Percentiles rank a stretch among this genome's conserved stretches.
phyloP scores from a whole-genome alignment of 2,329 filamentous ascomycete species.

The Hypoxylon sp. region DNA sequence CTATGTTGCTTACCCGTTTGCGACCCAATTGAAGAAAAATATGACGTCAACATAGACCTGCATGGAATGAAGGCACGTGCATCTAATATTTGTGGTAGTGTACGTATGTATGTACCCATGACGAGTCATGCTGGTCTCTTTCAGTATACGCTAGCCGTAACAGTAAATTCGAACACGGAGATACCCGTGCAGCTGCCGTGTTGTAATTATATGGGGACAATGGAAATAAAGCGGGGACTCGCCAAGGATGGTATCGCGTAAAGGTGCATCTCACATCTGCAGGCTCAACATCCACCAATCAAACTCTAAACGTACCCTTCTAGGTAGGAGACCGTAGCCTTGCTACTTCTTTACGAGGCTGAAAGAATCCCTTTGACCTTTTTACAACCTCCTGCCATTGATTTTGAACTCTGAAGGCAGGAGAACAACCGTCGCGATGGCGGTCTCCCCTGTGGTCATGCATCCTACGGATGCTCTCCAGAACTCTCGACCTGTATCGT shows the following conservation, averaged over 20 bases:
- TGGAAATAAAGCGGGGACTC: background rate
- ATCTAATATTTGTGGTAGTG: background rate
- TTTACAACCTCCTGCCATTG: conserved; percentile 11
- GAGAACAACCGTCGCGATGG: conserved; percentile 46
- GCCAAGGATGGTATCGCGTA: background rate
- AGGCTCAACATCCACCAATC: conserved; percentile 25
- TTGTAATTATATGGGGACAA: background rate
- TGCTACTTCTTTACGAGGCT: conserved; percentile 33
- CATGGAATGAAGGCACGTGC: conserved; percentile 25
- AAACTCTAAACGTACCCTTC: background rate
- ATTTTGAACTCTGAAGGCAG: conserved; percentile 6
- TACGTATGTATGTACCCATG: conserved; percentile 9
- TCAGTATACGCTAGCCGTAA: background rate
- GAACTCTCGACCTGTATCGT: conserved; percentile 56
- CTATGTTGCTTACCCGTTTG: conserved; percentile 31
- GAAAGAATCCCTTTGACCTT: conserved; percentile 26
- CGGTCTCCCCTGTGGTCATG: conserved; percentile 53
- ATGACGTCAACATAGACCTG: conserved; percentile 39
- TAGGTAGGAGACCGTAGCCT: conserved; percentile 21
- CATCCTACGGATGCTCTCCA: conserved; percentile 51
- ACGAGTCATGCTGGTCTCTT: background rate
- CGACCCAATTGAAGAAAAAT: conserved; percentile 26
- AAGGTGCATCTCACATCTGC: background rate
- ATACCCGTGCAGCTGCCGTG: background rate
- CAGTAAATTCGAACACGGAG: background rate